Percentiles rank a stretch among this genome's conserved stretches.
phyloP scores from a whole-genome alignment of 2,329 filamentous ascomycete species.

The Aspergillus latus region DNA sequence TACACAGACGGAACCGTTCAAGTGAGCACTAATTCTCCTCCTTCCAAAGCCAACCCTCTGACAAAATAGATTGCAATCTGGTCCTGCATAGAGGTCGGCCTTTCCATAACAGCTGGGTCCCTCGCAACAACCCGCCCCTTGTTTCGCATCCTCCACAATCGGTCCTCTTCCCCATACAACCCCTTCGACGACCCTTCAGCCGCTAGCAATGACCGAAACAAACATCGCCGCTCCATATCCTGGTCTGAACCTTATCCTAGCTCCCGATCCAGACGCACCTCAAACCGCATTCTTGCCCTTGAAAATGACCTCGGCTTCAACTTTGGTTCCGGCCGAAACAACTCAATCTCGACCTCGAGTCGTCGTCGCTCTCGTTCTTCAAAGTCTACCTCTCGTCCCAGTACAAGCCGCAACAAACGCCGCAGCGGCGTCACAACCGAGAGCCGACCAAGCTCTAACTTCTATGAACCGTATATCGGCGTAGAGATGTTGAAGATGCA shows the following conservation, averaged over 20 bases:
- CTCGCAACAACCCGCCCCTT: conserved; percentile 24
- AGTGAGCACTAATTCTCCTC: background rate
- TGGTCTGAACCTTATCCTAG: background rate
- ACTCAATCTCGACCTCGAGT: background rate
- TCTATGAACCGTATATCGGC: background rate
- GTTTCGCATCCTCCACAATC: conserved; percentile 4
- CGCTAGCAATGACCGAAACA: background rate
- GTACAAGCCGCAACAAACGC: background rate
- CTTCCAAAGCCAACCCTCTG: background rate
- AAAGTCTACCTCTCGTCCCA: background rate
- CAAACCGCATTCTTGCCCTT: background rate
- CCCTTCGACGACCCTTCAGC: background rate
- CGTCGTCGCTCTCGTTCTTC: background rate
- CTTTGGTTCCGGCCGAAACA: background rate
- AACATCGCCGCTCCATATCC: background rate
- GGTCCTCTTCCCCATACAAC: background rate
- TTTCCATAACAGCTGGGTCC: conserved; percentile 24
- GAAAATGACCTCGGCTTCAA: background rate
- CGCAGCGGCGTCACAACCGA: background rate
- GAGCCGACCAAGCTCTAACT: background rate
- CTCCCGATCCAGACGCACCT: background rate
- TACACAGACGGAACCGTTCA: background rate
- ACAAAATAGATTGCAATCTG: conserved; percentile 22
- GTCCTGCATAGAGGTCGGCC: conserved; percentile 25
- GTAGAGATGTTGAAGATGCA: background rate